Conservation (phyloP, 2,329 filamentous ascomycete genomes). For the Botrytis squamosa region DNA sequence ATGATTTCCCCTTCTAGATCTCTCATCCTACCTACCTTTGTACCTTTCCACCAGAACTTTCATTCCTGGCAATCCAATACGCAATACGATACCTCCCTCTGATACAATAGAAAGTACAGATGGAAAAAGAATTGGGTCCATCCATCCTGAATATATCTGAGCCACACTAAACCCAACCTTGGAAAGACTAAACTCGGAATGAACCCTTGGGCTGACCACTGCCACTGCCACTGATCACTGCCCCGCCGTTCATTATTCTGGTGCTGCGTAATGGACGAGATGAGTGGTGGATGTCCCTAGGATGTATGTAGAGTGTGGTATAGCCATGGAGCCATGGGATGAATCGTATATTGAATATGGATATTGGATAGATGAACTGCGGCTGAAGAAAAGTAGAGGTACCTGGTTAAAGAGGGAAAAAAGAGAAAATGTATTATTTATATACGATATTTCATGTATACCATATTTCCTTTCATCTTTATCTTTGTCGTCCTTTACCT, state of each 20-base stretch:
- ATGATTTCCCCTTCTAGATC: not conserved
- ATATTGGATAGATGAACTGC: not conserved
- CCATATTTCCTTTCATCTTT: not conserved
- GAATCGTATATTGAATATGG: too few relatives aligned
- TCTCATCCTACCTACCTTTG: not conserved
- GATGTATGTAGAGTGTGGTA: too few relatives aligned
- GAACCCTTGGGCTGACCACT: constrained; percentile 1
- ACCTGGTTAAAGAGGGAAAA: not conserved
- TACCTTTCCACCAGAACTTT: not conserved
- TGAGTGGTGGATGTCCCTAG: not conserved
- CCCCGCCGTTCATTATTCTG: constrained; percentile 3
- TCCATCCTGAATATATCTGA: not conserved
- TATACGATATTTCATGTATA: too few relatives aligned
- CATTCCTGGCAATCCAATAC: not conserved
- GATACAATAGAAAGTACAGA: not conserved
- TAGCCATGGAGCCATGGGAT: too few relatives aligned
- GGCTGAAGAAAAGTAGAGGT: constrained; percentile 6
- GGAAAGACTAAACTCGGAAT: not conserved
- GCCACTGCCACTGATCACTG: not conserved
- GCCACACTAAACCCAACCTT: not conserved
- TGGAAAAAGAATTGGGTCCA: not conserved
- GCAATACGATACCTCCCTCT: not conserved
- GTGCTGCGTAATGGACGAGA: not conserved
- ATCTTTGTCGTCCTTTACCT: not conserved
- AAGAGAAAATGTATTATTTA: not conserved